Base-by-base conservation (phyloP, 1,139 yeast genomes). In the Debaryomyces subglobosus region DNA sequence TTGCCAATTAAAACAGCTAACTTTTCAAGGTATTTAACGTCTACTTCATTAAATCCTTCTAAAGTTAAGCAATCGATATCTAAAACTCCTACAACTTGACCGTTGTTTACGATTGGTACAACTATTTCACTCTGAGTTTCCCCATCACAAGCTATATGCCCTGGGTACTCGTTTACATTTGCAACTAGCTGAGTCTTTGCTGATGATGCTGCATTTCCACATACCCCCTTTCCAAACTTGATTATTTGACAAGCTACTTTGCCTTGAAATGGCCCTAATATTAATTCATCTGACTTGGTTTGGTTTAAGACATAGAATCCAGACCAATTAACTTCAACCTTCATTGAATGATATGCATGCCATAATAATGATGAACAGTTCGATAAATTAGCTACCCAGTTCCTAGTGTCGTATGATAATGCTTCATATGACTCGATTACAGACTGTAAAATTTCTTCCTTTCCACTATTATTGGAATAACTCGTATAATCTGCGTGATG, bases 71-170 rank as follows among this genome's bases (percentile, higher is more conserved):
- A 89, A 64, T 94, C 99, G 44, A 94, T 78, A 64, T 94, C 98
- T 49, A 94, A 74, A 5, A 94, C 97, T 2, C 92, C 99, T 13
- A 80, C 61, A 1, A 83, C 69, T 20, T 61, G 58, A 3, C 77
- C 82, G 9, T 67, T 63, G n/a, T 65, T 59, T 13, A 71, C 63
- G 5, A 94, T 79, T 0, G 98, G 98, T 2, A 94, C 92, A 16
- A 94, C 98, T 27, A 94, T 88, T 64, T 94, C 99, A 64, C 96
- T 87, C 52, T 86, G 78, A 0, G 98, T 92, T 50, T 85, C 96
- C 1, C 97, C 96, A 68, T 94, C 99, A 66, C 99, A 94, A 0
- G 98, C 98, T 57, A 94, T 94, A 64, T 94, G 98, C 1, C 96
- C 96, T 0, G 96, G 96, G 58, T 82, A 91, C 55, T 78, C 64